Evolutionary conservation across 202 grass and related monocot species (phyloP).

Genomic region (Alloteropsis angusta): DNA sequence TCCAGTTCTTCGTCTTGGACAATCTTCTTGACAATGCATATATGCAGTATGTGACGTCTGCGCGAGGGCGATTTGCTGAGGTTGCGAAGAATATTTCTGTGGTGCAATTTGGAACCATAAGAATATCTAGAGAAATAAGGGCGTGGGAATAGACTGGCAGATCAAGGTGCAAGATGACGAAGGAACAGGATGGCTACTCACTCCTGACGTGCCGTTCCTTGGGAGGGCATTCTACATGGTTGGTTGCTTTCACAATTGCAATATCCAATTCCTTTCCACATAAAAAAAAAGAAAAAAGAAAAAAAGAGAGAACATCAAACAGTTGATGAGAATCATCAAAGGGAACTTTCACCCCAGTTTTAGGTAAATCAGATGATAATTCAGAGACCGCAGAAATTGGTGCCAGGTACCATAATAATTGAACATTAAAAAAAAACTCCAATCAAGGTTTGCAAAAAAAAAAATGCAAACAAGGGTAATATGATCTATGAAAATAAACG

Average conservation of each 20-base stretch:
- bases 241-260: conserved; percentile 93
- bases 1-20: conserved; percentile 85
- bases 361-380: background rate
- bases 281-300: conserved; percentile 1
- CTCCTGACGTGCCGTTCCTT: conserved; percentile 91
- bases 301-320: background rate
- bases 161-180: background rate
- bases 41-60: conserved; percentile 78
- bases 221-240: conserved; percentile 87
- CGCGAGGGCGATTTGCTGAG: conserved; percentile 46
- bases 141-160: background rate
- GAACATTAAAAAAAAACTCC: background rate
- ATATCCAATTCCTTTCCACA: conserved; percentile 75
- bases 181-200: conserved; percentile 27
- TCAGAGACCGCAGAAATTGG: background rate
- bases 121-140: background rate
- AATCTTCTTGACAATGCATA: conserved; percentile 67
- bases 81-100: conserved; percentile 78
- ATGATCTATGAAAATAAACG: background rate
- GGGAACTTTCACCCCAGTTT: background rate
- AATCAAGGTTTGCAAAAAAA: too few species aligned
- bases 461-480: background rate
- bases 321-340: background rate
- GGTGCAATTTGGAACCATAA: background rate
- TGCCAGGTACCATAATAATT: background rate